A percentile compares a stretch with the other conserved stretches of the same genome.
These are phyloP conservation scores for Stephania yunnanensis DNA, from an alignment of 164 flowering plant species.

Conservation along the genomic window DNA sequence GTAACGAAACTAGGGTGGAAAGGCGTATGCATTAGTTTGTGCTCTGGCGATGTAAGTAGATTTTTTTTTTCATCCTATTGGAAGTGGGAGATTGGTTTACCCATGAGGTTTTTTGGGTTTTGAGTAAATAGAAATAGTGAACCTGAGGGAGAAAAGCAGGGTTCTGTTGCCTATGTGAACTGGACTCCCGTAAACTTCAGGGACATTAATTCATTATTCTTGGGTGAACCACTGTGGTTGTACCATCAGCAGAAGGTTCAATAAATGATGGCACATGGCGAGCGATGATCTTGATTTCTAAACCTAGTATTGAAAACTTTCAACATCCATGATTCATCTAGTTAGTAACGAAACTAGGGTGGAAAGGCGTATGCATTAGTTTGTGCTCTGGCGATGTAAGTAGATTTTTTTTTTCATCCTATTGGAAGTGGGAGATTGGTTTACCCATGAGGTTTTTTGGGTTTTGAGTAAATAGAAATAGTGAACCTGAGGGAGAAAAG, in stretches of 20 bases:
- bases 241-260: background rate
- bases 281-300: background rate
- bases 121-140: background rate
- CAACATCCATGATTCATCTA: no score
- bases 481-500: conserved; percentile 15
- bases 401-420: background rate
- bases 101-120: no score
- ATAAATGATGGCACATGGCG: background rate
- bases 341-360: no score
- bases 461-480: background rate
- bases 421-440: background rate
- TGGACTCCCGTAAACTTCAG: conserved; percentile 15
- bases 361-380: no score
- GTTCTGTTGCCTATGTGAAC: conserved; percentile 9
- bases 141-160: conserved; percentile 20
- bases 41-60: no score
- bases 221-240: conserved; percentile 5
- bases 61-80: background rate
- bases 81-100: background rate
- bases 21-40: no score
- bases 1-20: no score
- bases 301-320: background rate
- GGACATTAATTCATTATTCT: conserved; percentile 6
- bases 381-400: no score
- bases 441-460: background rate